These are phyloP conservation scores for Teratosphaeria epicoccoides DNA, from an alignment of 2,329 filamentous ascomycete genomes.

Conservation along the genomic window DNA sequence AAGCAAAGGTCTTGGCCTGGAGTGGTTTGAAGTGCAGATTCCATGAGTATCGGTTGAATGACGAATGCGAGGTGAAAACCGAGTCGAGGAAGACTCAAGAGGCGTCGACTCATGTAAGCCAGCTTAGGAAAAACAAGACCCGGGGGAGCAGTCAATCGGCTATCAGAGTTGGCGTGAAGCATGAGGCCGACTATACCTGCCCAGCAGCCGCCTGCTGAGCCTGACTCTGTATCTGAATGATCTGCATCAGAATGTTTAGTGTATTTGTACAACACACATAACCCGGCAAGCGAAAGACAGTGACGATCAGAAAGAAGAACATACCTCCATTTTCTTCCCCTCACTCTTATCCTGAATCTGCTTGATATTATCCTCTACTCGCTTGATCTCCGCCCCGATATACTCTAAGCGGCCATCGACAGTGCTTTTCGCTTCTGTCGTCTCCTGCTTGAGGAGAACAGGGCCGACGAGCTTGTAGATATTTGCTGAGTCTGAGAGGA, in stretches of 20 bases:
- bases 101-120: background rate
- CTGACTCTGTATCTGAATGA: slow-evolving; percentile 35
- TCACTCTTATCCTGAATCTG: slow-evolving; percentile 55
- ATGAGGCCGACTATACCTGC: background rate
- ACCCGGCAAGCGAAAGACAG: background rate
- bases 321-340: slow-evolving; percentile 53
- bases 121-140: background rate
- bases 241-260: slow-evolving; percentile 18
- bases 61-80: background rate
- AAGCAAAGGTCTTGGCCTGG: background rate
- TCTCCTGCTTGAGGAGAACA: slow-evolving; percentile 88
- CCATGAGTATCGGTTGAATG: background rate
- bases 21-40: background rate
- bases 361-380: slow-evolving; percentile 56
- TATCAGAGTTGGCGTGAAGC: background rate
- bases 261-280: background rate
- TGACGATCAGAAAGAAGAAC: slow-evolving; percentile 10
- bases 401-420: slow-evolving; percentile 87
- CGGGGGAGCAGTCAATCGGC: background rate
- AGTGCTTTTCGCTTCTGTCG: slow-evolving; percentile 75
- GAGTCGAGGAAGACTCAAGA: background rate
- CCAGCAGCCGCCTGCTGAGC: slow-evolving; percentile 23
- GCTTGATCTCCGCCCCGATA: slow-evolving; percentile 79
- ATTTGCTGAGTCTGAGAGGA: slow-evolving; percentile 66
- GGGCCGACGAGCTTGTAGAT: slow-evolving; percentile 96